Evolutionary conservation across 331 rosid genomes (phyloP).

Genomic region (Malus hybrid): DNA sequence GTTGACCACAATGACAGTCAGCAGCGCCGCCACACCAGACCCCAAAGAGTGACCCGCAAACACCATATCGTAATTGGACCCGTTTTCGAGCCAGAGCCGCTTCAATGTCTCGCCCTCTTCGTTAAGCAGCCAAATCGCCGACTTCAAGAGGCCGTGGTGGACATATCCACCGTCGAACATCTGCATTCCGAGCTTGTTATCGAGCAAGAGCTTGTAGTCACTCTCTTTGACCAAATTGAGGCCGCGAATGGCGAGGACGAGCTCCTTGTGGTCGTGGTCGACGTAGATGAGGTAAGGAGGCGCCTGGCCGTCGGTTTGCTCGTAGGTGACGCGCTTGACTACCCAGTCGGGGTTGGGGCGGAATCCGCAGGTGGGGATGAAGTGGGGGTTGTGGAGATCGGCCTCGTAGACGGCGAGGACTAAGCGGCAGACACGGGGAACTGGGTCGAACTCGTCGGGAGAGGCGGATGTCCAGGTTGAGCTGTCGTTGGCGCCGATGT

Average conservation of each 20-base stretch:
- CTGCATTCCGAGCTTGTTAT: constrained; percentile 67
- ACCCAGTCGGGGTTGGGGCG: constrained; percentile 50
- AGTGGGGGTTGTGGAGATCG: constrained; percentile 38
- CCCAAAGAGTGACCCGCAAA: constrained; percentile 90
- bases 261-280: constrained; percentile 61
- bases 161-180: constrained; percentile 89
- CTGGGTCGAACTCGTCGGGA: constrained; percentile 50
- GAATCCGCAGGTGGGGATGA: constrained; percentile 38
- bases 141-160: constrained; percentile 70
- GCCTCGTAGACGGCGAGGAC: constrained; percentile 78
- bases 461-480: constrained; percentile 62
- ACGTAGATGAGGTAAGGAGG: constrained; percentile 78
- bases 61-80: constrained; percentile 50
- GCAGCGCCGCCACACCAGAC: constrained; percentile 74
- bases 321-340: constrained; percentile 48
- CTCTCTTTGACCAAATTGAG: constrained; percentile 56
- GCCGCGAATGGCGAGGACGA: constrained; percentile 74
- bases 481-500: constrained; percentile 77
- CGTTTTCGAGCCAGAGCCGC: constrained; percentile 66
- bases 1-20: constrained; percentile 62
- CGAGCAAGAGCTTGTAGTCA: constrained; percentile 59
- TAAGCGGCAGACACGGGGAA: constrained; percentile 67
- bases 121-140: constrained; percentile 74
- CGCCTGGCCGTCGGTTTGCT: constrained; percentile 43
- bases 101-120: constrained; percentile 63